Conservation (phyloP, 2,329 filamentous ascomycete genomes). For the Thelonectria discophora region DNA sequence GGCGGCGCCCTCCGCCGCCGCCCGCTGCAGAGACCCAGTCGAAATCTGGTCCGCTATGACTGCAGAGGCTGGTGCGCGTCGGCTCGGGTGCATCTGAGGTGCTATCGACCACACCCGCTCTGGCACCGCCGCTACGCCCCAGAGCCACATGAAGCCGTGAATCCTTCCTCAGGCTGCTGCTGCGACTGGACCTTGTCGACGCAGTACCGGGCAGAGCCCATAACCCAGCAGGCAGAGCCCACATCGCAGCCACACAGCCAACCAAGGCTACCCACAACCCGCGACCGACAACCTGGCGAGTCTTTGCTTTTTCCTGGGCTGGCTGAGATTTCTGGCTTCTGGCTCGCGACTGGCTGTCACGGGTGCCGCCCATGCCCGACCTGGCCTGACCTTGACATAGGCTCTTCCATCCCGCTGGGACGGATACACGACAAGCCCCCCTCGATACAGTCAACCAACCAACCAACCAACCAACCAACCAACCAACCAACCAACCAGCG, state of each 20-base stretch:
- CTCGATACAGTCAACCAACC: no score
- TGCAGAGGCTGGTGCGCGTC: slow-evolving; percentile 1
- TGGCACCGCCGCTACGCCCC: slow-evolving; percentile 22
- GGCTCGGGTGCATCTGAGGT: slow-evolving; percentile 4
- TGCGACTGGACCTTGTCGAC: neutral
- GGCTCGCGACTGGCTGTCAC: slow-evolving; percentile 17
- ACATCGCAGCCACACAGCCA: neutral
- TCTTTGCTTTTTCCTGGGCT: slow-evolving; percentile 6
- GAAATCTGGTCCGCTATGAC: slow-evolving; percentile 6
- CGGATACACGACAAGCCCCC: slow-evolving; percentile 24
- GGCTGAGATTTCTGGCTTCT: slow-evolving; percentile 6
- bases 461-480: slow-evolving; percentile 12
- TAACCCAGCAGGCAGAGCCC: slow-evolving; percentile 8
- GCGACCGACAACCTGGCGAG: slow-evolving; percentile 21
- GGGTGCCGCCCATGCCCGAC: slow-evolving; percentile 31
- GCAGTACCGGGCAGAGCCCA: slow-evolving; percentile 1
- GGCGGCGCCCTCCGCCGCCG: slow-evolving; percentile 28
- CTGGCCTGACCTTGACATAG: slow-evolving; percentile 37
- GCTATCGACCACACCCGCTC: slow-evolving; percentile 18
- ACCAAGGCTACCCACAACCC: slow-evolving; percentile 2
- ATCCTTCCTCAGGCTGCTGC: neutral
- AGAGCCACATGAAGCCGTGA: slow-evolving; percentile 16
- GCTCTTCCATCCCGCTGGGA: slow-evolving; percentile 38
- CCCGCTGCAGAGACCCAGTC: slow-evolving; percentile 16
- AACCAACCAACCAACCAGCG: slow-evolving; percentile 16